These are phyloP conservation scores for Boletus vinaceobasis DNA, from an alignment of 768 basidiomycete genomes.

Conservation along the genomic window DNA sequence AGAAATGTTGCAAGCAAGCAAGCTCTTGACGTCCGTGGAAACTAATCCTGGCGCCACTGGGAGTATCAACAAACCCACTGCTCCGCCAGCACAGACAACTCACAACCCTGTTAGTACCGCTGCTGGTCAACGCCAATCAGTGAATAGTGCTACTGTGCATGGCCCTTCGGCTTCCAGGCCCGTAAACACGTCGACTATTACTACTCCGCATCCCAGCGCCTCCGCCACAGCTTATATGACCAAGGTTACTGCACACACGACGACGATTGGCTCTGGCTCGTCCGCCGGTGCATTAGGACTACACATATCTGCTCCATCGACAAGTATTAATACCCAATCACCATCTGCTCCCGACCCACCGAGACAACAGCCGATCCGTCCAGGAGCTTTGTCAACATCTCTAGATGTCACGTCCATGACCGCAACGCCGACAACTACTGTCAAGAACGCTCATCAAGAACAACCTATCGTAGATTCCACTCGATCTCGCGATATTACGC, in stretches of 20 bases:
- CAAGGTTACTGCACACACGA: conserved; percentile 7
- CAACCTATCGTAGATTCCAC: conserved; percentile 18
- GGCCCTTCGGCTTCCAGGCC: conserved; percentile 8
- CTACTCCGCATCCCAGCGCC: background rate
- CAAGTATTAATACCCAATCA: conserved; percentile 7
- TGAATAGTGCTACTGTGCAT: conserved; percentile 6
- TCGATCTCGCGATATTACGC: conserved; percentile 20
- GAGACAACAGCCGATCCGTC: conserved; percentile 21
- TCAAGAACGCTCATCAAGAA: conserved; percentile 22
- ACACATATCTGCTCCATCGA: conserved; percentile 4
- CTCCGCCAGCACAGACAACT: conserved; percentile 4
- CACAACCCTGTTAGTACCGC: background rate
- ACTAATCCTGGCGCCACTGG: background rate
- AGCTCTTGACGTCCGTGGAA: conserved; percentile 6
- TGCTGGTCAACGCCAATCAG: conserved; percentile 9
- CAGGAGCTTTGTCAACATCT: conserved; percentile 12
- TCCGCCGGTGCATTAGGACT: conserved; percentile 5
- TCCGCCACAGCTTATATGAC: conserved; percentile 3
- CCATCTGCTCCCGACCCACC: conserved; percentile 12
- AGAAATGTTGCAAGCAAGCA: conserved; percentile 23
- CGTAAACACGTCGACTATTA: conserved; percentile 2
- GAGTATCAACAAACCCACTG: conserved; percentile 7
- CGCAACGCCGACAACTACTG: conserved; percentile 9
- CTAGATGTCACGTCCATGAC: conserved; percentile 11
- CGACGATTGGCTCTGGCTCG: conserved; percentile 2